Percentiles rank a stretch among this genome's conserved stretches.
Conservation (phyloP, 805 yeast genomes). For the Candida tallmaniae region DNA sequence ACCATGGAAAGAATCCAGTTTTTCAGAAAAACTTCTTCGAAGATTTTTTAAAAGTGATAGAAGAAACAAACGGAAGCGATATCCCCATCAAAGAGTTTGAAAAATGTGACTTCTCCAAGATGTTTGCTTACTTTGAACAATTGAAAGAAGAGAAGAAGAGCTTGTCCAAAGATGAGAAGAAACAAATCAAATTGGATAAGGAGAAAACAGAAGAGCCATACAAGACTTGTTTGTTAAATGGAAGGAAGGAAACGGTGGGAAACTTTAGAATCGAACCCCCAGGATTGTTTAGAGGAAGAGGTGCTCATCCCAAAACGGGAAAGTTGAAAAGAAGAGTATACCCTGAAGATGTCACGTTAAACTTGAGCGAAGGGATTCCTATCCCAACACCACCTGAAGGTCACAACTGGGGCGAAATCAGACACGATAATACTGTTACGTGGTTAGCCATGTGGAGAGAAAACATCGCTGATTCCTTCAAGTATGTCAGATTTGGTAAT, state of each 20-base stretch:
- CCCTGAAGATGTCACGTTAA: slow-evolving; percentile 87
- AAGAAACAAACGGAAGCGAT: slow-evolving; percentile 64
- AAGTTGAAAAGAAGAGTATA: slow-evolving; percentile 76
- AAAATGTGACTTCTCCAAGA: slow-evolving; percentile 74
- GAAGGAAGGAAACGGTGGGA: slow-evolving; percentile 88
- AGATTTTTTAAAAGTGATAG: slow-evolving; percentile 67
- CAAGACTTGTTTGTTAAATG: slow-evolving; percentile 77
- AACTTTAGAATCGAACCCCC: slow-evolving; percentile 96
- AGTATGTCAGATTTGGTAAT: slow-evolving; percentile 89
- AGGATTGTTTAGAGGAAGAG: slow-evolving; percentile 92
- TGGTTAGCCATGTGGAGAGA: slow-evolving; percentile 99
- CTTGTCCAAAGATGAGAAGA: slow-evolving; percentile 70
- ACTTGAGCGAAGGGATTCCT: slow-evolving; percentile 65
- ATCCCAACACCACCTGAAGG: slow-evolving; percentile 85
- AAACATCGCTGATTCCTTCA: slow-evolving; percentile 75
- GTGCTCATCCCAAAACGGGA: slow-evolving; percentile 96
- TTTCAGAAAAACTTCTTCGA: slow-evolving; percentile 83
- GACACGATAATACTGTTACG: slow-evolving; percentile 83
- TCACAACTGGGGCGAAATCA: slow-evolving; percentile 85
- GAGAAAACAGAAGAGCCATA: slow-evolving; percentile 76
- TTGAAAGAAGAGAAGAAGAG: slow-evolving; percentile 69
- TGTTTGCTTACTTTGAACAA: slow-evolving; percentile 65
- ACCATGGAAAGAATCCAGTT: slow-evolving; percentile 81
- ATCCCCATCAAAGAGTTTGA: slow-evolving; percentile 49
- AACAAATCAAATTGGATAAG: slow-evolving; percentile 62